Conservation (phyloP, 805 yeast species). For the Ogataea angusta region DNA sequence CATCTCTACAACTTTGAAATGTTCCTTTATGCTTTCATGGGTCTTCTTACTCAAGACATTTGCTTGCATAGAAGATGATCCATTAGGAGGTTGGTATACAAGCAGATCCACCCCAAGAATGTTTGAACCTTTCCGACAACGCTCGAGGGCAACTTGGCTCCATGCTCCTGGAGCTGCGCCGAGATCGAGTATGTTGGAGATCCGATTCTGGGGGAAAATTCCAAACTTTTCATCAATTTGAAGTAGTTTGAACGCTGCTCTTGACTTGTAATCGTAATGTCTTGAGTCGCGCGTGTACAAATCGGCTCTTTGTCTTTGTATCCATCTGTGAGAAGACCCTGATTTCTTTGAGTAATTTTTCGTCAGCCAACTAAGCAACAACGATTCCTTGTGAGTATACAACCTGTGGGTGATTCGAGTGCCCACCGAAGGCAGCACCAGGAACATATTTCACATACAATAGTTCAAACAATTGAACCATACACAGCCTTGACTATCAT, state of each 20-base stretch:
- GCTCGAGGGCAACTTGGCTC: conserved; percentile 76
- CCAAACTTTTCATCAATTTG: conserved; percentile 67
- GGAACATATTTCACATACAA: no score
- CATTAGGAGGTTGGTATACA: conserved; percentile 73
- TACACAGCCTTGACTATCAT: background rate
- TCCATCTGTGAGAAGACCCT: conserved; percentile 70
- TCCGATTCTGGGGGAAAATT: conserved; percentile 39
- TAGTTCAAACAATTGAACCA: no score
- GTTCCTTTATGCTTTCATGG: conserved; percentile 51
- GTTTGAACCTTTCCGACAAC: conserved; percentile 47
- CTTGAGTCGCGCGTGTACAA: conserved; percentile 65
- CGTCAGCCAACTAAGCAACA: no score
- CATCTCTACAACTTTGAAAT: conserved; percentile 37
- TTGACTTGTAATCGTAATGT: conserved; percentile 58
- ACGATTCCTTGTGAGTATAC: background rate
- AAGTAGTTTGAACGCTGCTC: conserved; percentile 87
- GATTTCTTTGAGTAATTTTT: conserved; percentile 14
- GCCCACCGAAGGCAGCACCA: background rate
- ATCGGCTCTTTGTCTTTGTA: conserved; percentile 66
- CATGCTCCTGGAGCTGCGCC: conserved; percentile 96
- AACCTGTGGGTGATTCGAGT: background rate
- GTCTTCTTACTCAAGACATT: conserved; percentile 71
- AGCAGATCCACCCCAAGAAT: conserved; percentile 82
- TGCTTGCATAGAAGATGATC: conserved; percentile 81
- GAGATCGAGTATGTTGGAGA: conserved; percentile 63